Evolutionary conservation across 2,329 filamentous ascomycete species (phyloP).

Genomic region (Penicillium sclerotiorum): DNA sequence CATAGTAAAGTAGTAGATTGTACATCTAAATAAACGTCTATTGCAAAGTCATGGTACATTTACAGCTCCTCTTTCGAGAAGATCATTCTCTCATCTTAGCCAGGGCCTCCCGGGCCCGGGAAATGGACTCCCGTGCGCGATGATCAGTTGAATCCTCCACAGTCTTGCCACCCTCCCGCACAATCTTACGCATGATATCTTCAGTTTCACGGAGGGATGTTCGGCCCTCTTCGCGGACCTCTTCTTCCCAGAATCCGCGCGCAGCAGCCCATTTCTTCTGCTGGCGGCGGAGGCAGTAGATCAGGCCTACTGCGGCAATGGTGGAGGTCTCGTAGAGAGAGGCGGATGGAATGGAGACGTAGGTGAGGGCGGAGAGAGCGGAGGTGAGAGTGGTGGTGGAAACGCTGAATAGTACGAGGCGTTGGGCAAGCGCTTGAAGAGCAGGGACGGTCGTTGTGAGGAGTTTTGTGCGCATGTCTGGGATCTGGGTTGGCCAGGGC

Average conservation of each 20-base stretch:
- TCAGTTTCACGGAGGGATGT: conserved; percentile 59
- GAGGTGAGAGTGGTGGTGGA: conserved; percentile 69
- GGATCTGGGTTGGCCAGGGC: conserved; percentile 76
- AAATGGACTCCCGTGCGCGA: conserved; percentile 49
- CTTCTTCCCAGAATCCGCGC: conserved; percentile 54
- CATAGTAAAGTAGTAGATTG: conserved; percentile 21
- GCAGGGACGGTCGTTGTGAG: conserved; percentile 68
- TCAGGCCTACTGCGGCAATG: conserved; percentile 60
- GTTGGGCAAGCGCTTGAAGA: conserved; percentile 72
- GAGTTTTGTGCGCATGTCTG: conserved; percentile 68
- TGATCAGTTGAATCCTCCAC: conserved; percentile 41
- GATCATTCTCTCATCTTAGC: conserved; percentile 33
- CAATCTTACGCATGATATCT: conserved; percentile 49
- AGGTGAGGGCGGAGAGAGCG: conserved; percentile 59
- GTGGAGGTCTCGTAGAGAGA: conserved; percentile 61
- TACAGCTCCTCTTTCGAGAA: conserved; percentile 14
- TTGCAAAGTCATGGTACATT: conserved; percentile 18
- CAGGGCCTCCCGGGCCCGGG: conserved; percentile 51
- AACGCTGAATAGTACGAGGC: conserved; percentile 72
- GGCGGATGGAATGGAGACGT: conserved; percentile 55
- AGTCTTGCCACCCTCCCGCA: conserved; percentile 48
- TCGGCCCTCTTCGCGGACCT: conserved; percentile 60
- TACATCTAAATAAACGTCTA: conserved; percentile 19
- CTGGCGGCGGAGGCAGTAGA: conserved; percentile 59
- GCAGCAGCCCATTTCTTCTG: conserved; percentile 62